phyloP scores from a whole-genome alignment of 495 filamentous ascomycete genomes.

The Hyaloscypha bicolor region DNA sequence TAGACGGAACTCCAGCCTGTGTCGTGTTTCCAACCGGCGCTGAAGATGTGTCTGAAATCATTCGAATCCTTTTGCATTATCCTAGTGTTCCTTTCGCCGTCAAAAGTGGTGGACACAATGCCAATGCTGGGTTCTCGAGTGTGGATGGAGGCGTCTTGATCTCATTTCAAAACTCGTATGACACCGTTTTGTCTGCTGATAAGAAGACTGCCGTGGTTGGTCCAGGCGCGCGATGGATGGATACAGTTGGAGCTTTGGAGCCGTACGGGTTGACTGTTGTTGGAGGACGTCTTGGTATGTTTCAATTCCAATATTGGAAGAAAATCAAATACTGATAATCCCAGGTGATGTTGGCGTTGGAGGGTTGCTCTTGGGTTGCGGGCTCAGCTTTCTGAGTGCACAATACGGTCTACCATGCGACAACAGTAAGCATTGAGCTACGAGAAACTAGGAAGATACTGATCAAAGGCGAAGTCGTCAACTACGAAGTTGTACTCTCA shows the following conservation, averaged over 20 bases:
- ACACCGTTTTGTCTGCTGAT: conserved; percentile 33
- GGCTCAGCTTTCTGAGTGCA: conserved; percentile 6
- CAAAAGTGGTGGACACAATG: conserved; percentile 36
- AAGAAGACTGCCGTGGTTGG: conserved; percentile 36
- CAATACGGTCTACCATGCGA: conserved; percentile 14
- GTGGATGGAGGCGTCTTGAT: conserved; percentile 37
- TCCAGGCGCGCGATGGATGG: conserved; percentile 45
- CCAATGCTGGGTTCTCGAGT: conserved; percentile 32
- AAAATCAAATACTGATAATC: not conserved
- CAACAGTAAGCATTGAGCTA: conserved; percentile 25
- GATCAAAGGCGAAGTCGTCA: conserved; percentile 45
- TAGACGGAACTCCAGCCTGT: conserved; percentile 9
- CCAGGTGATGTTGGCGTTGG: conserved; percentile 52
- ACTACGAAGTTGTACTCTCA: conserved; percentile 55
- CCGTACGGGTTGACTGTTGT: conserved; percentile 43
- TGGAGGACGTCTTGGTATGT: conserved; percentile 51
- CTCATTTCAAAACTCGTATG: conserved; percentile 33
- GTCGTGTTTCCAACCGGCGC: conserved; percentile 10
- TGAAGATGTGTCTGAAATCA: conserved; percentile 6
- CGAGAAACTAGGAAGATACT: conserved; percentile 33
- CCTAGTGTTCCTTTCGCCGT: conserved; percentile 35
- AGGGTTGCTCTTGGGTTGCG: conserved; percentile 53
- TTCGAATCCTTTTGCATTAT: conserved; percentile 10
- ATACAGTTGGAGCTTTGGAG: conserved; percentile 48
- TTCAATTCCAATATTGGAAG: not conserved